Conservation (phyloP, 2,329 filamentous ascomycete genomes). For the Emmonsia crescens region DNA sequence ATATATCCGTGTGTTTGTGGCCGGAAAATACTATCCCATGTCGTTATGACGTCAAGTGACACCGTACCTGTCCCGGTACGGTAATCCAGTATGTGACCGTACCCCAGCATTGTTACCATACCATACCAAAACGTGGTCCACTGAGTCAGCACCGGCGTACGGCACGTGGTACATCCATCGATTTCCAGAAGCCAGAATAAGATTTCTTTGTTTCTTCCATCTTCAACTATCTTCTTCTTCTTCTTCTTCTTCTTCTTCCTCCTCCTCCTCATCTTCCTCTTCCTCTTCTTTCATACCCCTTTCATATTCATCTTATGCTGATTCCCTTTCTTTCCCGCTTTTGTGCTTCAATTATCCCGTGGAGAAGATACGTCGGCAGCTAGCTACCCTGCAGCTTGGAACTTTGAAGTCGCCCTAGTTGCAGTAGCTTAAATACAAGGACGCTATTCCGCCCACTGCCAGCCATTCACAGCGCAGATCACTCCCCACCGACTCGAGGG, state of each 20-base stretch:
- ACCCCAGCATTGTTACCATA: too few relatives aligned
- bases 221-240: neutral
- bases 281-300: neutral
- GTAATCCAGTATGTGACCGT: too few relatives aligned
- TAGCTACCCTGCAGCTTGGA: too few relatives aligned
- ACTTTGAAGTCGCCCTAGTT: too few relatives aligned
- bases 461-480: neutral
- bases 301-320: neutral
- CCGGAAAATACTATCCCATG: too few relatives aligned
- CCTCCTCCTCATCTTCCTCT: neutral
- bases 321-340: slow-evolving; percentile 3
- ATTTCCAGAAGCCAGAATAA: too few relatives aligned
- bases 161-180: too few relatives aligned
- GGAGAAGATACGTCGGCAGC: too few relatives aligned
- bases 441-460: neutral
- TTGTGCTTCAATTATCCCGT: neutral
- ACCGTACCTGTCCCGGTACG: neutral
- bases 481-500: neutral
- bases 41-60: neutral
- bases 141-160: neutral
- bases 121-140: too few relatives aligned
- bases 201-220: neutral
- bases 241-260: neutral
- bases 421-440: neutral
- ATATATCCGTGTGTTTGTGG: too few relatives aligned